Conservation (phyloP, 2,329 filamentous ascomycete genomes). For the Celoporthe dispersa region DNA sequence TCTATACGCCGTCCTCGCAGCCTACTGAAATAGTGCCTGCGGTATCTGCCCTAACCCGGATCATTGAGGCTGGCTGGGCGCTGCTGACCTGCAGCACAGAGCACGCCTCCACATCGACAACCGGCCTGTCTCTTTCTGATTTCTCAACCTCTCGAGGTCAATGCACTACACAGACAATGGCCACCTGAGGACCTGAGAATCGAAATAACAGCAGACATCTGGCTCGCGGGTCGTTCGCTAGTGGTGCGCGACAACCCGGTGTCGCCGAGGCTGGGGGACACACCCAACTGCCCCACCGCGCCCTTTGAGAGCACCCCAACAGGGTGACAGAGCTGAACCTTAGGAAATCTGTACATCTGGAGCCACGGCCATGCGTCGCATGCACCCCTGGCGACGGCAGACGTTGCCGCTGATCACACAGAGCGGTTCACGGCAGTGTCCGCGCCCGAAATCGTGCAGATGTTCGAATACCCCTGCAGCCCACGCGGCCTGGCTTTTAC, state of each 20-base stretch:
- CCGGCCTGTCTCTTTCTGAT: neutral
- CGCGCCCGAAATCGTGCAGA: constrained; percentile 27
- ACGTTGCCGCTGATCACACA: constrained; percentile 25
- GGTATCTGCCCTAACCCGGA: neutral
- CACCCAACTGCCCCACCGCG: neutral
- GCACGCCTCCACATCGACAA: neutral
- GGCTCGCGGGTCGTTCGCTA: neutral
- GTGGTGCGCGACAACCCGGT: neutral
- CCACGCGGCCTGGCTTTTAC: constrained; percentile 15
- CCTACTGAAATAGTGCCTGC: neutral
- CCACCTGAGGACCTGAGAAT: neutral
- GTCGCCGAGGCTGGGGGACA: constrained; percentile 1
- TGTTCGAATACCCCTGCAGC: constrained; percentile 27
- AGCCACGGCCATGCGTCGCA: constrained; percentile 1
- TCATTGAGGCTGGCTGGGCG: neutral
- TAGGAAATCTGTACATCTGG: too few relatives aligned
- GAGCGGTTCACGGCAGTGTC: constrained; percentile 27
- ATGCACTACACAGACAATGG: neutral
- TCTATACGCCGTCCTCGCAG: neutral
- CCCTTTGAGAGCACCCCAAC: neutral
- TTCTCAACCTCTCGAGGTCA: neutral
- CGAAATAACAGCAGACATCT: neutral
- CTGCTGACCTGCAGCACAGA: neutral
- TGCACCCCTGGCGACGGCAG: constrained; percentile 24
- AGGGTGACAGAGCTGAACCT: constrained; percentile 2